These are phyloP conservation scores for Pseudopyrenochaeta lycopersici DNA, from an alignment of 2,329 filamentous ascomycete genomes.

Conservation along the genomic window DNA sequence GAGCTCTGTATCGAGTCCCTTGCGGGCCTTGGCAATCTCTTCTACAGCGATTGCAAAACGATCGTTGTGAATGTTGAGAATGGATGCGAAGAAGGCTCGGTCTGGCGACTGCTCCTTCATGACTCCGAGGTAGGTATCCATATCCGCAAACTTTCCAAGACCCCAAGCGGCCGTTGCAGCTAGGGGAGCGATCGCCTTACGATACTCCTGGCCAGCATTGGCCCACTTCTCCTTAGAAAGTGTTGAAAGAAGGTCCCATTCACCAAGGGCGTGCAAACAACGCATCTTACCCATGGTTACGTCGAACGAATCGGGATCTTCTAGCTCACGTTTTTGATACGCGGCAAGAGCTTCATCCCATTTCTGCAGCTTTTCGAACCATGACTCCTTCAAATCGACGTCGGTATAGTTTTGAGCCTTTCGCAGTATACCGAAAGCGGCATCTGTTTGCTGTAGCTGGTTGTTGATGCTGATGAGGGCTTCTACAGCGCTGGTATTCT, in stretches of 20 bases:
- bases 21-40: conserved; percentile 90
- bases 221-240: conserved; percentile 94
- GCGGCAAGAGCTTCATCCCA: conserved; percentile 97
- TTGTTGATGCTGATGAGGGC: conserved; percentile 99
- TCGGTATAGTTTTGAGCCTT: conserved; percentile 97
- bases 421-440: conserved; percentile 94
- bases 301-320: conserved; percentile 78
- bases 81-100: conserved; percentile 96
- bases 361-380: conserved; percentile 97
- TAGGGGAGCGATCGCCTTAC: conserved; percentile 88
- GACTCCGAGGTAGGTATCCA: conserved; percentile 95
- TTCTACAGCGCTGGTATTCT: conserved; percentile 94
- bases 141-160: conserved; percentile 94
- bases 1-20: conserved; percentile 93
- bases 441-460: conserved; percentile 97
- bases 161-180: conserved; percentile 98
- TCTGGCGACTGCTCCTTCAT: conserved; percentile 96
- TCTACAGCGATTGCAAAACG: conserved; percentile 90
- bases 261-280: conserved; percentile 93
- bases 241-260: conserved; percentile 93
- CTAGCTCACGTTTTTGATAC: conserved; percentile 86
- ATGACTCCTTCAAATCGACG: conserved; percentile 95
- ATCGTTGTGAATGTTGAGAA: conserved; percentile 92
- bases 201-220: conserved; percentile 85
- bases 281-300: conserved; percentile 99